phyloP scores from a whole-genome alignment of 1,139 yeast genomes.

The Hemisphaericaspora lyxosophila region DNA sequence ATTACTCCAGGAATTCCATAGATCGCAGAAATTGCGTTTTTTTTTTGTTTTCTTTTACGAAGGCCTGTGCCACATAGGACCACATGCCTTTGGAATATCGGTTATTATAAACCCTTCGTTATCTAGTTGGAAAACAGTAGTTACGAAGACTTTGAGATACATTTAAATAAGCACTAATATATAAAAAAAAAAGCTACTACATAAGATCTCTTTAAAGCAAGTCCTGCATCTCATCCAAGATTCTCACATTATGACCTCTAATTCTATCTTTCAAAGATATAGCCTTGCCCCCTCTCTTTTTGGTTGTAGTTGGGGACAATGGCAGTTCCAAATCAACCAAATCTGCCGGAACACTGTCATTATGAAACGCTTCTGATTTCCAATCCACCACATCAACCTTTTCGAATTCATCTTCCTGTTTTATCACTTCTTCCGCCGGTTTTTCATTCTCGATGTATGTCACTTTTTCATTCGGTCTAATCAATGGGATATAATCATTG shows the following conservation, averaged over 20 bases:
- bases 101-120: too few species aligned
- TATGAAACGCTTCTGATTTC: background rate
- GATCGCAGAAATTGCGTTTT: too few species aligned
- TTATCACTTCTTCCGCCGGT: too few species aligned
- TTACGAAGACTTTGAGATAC: too few species aligned
- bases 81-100: too few species aligned
- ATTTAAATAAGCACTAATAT: too few species aligned
- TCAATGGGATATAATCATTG: slow-evolving; percentile 18
- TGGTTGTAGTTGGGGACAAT: background rate
- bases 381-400: background rate
- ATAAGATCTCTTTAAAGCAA: too few species aligned
- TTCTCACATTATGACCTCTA: slow-evolving; percentile 1
- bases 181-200: too few species aligned
- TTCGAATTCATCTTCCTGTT: slow-evolving; percentile 3
- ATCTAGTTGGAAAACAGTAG: too few species aligned
- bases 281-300: background rate
- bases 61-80: too few species aligned
- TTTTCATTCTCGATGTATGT: slow-evolving; percentile 14
- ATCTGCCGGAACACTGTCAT: background rate
- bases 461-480: slow-evolving; percentile 18
- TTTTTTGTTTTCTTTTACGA: too few species aligned
- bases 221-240: background rate
- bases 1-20: too few species aligned
- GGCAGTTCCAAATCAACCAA: background rate
- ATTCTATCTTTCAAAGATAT: slow-evolving; percentile 3